Evolutionary conservation across 116 monocot species (phyloP).

Genomic region (Papilionanthe hybrid): DNA sequence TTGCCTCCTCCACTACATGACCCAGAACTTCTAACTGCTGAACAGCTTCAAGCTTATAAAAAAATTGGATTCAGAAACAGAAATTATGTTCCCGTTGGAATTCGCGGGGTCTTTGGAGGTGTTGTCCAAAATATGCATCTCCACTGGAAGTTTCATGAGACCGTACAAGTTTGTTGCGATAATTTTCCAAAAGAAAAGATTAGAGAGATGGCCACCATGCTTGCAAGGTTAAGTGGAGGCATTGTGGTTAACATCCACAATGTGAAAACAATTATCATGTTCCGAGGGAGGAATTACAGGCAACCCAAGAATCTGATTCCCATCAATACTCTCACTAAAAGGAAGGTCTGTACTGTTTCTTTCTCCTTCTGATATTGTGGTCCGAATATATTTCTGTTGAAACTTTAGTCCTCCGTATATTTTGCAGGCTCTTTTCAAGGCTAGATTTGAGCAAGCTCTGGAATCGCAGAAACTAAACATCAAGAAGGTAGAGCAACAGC

Average conservation of each 20-base stretch:
- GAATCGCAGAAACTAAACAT: constrained; percentile 98
- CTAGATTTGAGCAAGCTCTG: constrained; percentile 98
- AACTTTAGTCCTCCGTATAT: background rate
- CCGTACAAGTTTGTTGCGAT: constrained; percentile 93
- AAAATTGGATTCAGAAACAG: constrained; percentile 92
- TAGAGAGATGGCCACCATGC: constrained; percentile 92
- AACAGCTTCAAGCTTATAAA: constrained; percentile 96
- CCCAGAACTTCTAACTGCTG: constrained; percentile 81
- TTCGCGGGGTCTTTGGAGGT: constrained; percentile 96
- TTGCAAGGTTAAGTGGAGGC: constrained; percentile 92
- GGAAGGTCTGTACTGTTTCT: constrained; percentile 60
- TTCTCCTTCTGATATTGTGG: background rate
- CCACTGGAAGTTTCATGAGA: constrained; percentile 99
- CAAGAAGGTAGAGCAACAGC: constrained; percentile 85
- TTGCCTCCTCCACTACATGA: constrained; percentile 87
- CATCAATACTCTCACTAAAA: constrained; percentile 95
- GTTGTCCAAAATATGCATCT: constrained; percentile 99
- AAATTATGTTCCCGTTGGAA: constrained; percentile 94
- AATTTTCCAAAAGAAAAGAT: constrained; percentile 94
- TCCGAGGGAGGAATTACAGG: constrained; percentile 92
- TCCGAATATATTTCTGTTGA: background rate
- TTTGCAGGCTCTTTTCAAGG: constrained; percentile 86
- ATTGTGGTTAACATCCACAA: constrained; percentile 89
- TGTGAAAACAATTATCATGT: constrained; percentile 99
- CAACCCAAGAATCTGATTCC: constrained; percentile 98